phyloP scores from a whole-genome alignment of 2,329 filamentous ascomycete genomes.

The Penicillium griseofulvum region DNA sequence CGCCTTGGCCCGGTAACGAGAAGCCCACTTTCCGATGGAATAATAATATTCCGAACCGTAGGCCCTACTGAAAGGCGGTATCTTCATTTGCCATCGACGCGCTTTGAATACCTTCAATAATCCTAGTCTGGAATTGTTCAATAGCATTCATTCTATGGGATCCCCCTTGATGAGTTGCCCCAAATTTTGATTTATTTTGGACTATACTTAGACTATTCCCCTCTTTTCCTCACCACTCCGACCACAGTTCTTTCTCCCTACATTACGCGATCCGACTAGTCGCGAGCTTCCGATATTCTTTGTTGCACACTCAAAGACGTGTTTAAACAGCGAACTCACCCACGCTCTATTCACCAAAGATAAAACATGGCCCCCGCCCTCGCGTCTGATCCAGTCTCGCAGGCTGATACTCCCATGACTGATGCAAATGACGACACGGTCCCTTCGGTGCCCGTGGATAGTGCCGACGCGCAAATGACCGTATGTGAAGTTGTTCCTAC shows the following conservation, averaged over 20 bases:
- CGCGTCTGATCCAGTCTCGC: conserved; percentile 43
- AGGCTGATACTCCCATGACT: conserved; percentile 49
- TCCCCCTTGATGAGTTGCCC: neutral
- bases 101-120: conserved; percentile 25
- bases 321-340: conserved; percentile 4
- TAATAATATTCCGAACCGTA: conserved; percentile 21
- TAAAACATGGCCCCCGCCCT: conserved; percentile 42
- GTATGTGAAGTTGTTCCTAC: conserved; percentile 30
- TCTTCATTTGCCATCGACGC: conserved; percentile 19
- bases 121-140: conserved; percentile 14
- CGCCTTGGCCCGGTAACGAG: conserved; percentile 39
- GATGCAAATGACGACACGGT: conserved; percentile 41
- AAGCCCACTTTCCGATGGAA: conserved; percentile 35
- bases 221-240: neutral
- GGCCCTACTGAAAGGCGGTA: neutral
- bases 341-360: conserved; percentile 28
- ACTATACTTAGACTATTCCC: neutral
- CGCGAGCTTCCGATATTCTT: conserved; percentile 7
- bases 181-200: neutral
- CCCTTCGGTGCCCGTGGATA: conserved; percentile 37
- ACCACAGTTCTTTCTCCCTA: neutral
- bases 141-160: conserved; percentile 5
- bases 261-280: conserved; percentile 8
- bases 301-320: conserved; percentile 11
- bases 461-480: conserved; percentile 36